phyloP scores from a whole-genome alignment of 139 green algal genomes.

The Chlamydomonas incerta region DNA sequence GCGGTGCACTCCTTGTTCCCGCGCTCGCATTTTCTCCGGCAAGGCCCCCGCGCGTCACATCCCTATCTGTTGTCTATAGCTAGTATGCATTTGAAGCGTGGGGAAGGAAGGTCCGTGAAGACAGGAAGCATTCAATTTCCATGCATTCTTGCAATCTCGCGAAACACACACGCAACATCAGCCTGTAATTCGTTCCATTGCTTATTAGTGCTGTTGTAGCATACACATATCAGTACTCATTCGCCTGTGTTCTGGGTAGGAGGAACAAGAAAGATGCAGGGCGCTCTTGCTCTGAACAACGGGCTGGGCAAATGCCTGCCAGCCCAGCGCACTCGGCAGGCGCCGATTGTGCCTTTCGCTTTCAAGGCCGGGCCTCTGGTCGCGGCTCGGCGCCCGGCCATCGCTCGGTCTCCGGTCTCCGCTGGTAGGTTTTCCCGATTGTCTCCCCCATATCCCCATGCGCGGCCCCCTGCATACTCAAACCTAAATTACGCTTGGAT shows the following conservation, averaged over 20 bases:
- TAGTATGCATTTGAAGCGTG: too few relatives aligned
- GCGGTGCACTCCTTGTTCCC: too few relatives aligned
- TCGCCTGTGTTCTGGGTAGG: constrained; percentile 5
- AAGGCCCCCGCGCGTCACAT: too few relatives aligned
- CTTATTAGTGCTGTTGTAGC: too few relatives aligned
- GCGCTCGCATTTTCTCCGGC: too few relatives aligned
- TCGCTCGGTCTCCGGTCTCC: constrained; percentile 1
- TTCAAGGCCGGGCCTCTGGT: background rate
- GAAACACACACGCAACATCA: too few relatives aligned
- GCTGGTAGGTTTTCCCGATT: background rate
- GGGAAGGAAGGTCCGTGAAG: too few relatives aligned
- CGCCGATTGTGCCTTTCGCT: background rate
- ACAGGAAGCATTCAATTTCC: too few relatives aligned
- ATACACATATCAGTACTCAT: too few relatives aligned
- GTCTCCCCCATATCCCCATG: too few relatives aligned
- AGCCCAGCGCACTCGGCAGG: background rate
- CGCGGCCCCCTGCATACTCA: background rate
- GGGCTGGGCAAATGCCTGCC: background rate
- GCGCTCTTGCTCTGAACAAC: background rate
- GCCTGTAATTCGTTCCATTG: too few relatives aligned
- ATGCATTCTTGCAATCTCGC: background rate
- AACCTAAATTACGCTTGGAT: background rate
- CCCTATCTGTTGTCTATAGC: too few relatives aligned
- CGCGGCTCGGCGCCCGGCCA: background rate
- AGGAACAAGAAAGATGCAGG: background rate